Base-by-base conservation (phyloP, 768 basidiomycete genomes). In the Russula olivacea region DNA sequence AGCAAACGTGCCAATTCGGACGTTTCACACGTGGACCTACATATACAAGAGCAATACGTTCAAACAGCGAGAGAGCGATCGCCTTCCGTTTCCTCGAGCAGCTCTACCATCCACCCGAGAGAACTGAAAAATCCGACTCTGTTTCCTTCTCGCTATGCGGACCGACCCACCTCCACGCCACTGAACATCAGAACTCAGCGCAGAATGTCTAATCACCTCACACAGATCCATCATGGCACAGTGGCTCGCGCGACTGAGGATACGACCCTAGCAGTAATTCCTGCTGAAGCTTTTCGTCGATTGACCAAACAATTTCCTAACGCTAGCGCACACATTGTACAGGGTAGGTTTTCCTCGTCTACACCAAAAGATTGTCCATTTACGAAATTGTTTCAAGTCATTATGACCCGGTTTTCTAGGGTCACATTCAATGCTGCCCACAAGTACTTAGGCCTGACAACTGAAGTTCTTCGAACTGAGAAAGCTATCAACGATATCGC, bases 361-460 rank as follows among this genome's bases (percentile, higher is more conserved):
- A 43, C 43, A 25, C 10, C 47, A 23, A 23, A 41, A 23, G 8
- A 14, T 38, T n/a, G 15, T 36, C 2, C 57, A n/a, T 47, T 65
- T 68, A 69, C 41, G 41, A n/a, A 45, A 52, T 50, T 7, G 51
- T 21, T 10, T 61, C 38, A 57, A 69, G 95, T 98, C 38, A 97
- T 99, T 64, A 76, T 99, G 63, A 97, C 97, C 4, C 84, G 97
- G 2, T 96, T 99, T 72, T 93, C 94, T 23, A 85, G 97, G 28
- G 97, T 98, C 12, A 99, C 97, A 0, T 98, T 99, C 78, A 91
- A 89, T 71, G 97, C 96, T 11, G 95, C 97, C 0, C 97, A 98
- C 74, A 89, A 89, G 70, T 99, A 97, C 72, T 84, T 99, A 7
- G 97, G 97, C 7, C 73, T 99, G 58, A 99, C 97, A 0, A 85